These are phyloP conservation scores for Sugiyamaella xylanicola DNA, from an alignment of 1,139 yeast genomes.

Conservation along the genomic window DNA sequence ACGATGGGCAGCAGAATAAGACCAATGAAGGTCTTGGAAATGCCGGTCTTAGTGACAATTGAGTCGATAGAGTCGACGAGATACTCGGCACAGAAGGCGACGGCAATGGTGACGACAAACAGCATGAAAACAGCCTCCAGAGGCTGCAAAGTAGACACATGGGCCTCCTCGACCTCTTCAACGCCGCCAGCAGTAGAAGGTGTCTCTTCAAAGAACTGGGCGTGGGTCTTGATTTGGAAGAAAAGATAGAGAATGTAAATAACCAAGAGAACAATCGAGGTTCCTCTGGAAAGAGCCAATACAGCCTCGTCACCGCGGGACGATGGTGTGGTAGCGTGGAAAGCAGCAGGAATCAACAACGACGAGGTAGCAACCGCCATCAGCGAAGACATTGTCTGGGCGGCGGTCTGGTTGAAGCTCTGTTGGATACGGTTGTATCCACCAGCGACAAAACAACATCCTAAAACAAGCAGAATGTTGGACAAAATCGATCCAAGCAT, in stretches of 20 bases:
- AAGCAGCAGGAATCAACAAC: constrained; percentile 91
- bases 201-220: constrained; percentile 55
- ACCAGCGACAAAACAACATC: constrained; percentile 94
- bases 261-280: constrained; percentile 74
- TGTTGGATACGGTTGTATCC: constrained; percentile 87
- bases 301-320: constrained; percentile 52
- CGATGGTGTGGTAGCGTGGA: constrained; percentile 76
- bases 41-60: constrained; percentile 78
- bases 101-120: constrained; percentile 69
- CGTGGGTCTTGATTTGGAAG: constrained; percentile 90
- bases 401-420: constrained; percentile 90
- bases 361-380: constrained; percentile 91
- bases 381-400: constrained; percentile 94
- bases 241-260: constrained; percentile 76
- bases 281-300: constrained; percentile 79
- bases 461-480: constrained; percentile 82
- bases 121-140: constrained; percentile 43
- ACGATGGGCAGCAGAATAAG: constrained; percentile 91
- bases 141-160: constrained; percentile 34
- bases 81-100: constrained; percentile 89
- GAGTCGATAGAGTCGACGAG: constrained; percentile 91
- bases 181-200: constrained; percentile 38
- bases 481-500: constrained; percentile 94
- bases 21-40: constrained; percentile 94
- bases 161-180: constrained; percentile 40